Evolutionary conservation across 1,139 yeast genomes (phyloP).

Genomic region (Debaryomyces psychrophilus): DNA sequence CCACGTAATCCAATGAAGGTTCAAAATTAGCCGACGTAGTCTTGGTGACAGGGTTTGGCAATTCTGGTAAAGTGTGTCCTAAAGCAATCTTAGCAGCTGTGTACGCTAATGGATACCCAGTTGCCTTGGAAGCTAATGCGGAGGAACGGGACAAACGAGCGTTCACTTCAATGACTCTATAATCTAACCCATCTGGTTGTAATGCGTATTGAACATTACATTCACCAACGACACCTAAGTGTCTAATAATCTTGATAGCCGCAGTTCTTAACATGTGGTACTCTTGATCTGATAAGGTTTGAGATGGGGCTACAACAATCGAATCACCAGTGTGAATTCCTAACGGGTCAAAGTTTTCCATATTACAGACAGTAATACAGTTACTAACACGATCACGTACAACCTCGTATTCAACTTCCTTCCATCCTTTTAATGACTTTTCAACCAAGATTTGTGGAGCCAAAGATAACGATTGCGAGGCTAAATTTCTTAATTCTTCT

Average conservation of each 20-base stretch:
- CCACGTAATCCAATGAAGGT: conserved; percentile 95
- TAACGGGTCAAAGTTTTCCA: conserved; percentile 98
- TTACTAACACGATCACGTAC: conserved; percentile 95
- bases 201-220: conserved; percentile 98
- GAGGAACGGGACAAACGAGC: conserved; percentile 97
- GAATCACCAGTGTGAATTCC: conserved; percentile 99
- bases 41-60: conserved; percentile 95
- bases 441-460: conserved; percentile 96
- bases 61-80: conserved; percentile 91
- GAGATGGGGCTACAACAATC: conserved; percentile 98
- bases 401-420: conserved; percentile 97
- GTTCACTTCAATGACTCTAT: conserved; percentile 95
- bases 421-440: conserved; percentile 98
- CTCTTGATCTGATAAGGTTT: conserved; percentile 94
- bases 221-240: conserved; percentile 98
- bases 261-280: conserved; percentile 97
- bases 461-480: conserved; percentile 84
- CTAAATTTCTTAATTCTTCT: conserved; percentile 79
- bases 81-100: conserved; percentile 97
- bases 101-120: conserved; percentile 97
- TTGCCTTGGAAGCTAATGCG: conserved; percentile 97
- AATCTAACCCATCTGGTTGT: conserved; percentile 93
- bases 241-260: conserved; percentile 96
- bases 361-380: conserved; percentile 98
- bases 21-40: conserved; percentile 96